Base-by-base conservation (phyloP, 23 red algal species). In the Gracilaria caudata region DNA sequence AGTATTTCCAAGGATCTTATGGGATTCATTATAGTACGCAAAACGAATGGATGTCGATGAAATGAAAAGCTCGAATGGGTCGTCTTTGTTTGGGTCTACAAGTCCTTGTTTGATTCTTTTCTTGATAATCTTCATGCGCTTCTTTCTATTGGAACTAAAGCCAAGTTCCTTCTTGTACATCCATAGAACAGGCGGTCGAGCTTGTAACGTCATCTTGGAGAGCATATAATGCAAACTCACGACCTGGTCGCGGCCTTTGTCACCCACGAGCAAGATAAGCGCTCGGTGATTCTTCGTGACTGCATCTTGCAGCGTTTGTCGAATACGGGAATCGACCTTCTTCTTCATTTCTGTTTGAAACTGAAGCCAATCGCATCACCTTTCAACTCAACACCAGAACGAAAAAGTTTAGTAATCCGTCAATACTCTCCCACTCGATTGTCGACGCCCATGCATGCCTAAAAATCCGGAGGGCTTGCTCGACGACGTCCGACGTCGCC, bases 61-160 rank as follows among this genome's bases (percentile, higher is more conserved):
- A 21, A 98, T 90, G 79, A 98, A 98, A 46, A 98, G 83, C 39
- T 98, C 96, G 82, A 98, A 98, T 12, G 92, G 96, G 75, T 98
- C 92, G 29, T 98, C 96, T 20, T 59, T 66, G 47, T 79, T 87
- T 7, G 92, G 79, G 64, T 95, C 96, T 1, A 90, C 74, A 29
- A 94, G 70, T 20, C 96, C 92, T 70, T 91, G 86, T 65, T 93
- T 90, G 35, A 88, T 88, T 43, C 80, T 41, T 68, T 95, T 95
- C 41, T 94, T 91, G 66, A 95, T 94, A 37, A 93, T 71, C 71
- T 91, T 89, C 93, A 98, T 94, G 70, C 93, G 90, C 75, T 95
- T 95, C 53, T 93, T 85, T 66, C 79, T 86, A 79, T 95, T 90
- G 24, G 89, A 90, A 40, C 86, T 92, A 71, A 98, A 98, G 19